Conservation (phyloP, 352 stramenopile genomes). For the Plasmopara viticola region DNA sequence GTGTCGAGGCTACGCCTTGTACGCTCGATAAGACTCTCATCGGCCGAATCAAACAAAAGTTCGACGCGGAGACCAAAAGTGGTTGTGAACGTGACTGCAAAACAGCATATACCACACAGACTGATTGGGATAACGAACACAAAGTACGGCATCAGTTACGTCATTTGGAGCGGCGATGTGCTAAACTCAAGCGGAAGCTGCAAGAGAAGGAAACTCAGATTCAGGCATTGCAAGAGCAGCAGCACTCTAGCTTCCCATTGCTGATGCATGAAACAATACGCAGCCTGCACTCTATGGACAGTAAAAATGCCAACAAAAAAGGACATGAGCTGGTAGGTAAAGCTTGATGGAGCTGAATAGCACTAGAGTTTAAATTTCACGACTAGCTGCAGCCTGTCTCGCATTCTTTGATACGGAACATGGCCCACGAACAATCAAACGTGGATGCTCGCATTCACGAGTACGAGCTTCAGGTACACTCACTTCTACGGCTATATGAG, state of each 20-base stretch:
- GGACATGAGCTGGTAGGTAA: conserved; percentile 11
- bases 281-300: conserved; percentile 38
- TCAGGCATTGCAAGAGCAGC: conserved; percentile 40
- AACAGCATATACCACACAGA: conserved; percentile 18
- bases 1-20: background rate
- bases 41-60: conserved; percentile 52
- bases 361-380: background rate
- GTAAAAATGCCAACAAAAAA: conserved; percentile 22
- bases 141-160: conserved; percentile 40
- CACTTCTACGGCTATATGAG: background rate
- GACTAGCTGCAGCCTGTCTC: conserved; percentile 26
- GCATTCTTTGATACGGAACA: conserved; percentile 32
- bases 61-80: conserved; percentile 44
- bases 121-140: conserved; percentile 20
- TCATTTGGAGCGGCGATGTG: conserved; percentile 43
- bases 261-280: conserved; percentile 64
- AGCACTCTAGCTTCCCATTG: conserved; percentile 43
- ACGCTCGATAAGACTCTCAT: conserved; percentile 29
- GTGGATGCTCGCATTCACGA: conserved; percentile 53
- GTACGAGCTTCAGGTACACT: conserved; percentile 57
- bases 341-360: conserved; percentile 1
- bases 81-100: conserved; percentile 37
- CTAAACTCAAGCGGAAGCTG: conserved; percentile 50
- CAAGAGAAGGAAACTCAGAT: conserved; percentile 55
- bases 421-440: conserved; percentile 20